Base-by-base conservation (phyloP, 768 basidiomycete species). In the Boletus sp. region DNA sequence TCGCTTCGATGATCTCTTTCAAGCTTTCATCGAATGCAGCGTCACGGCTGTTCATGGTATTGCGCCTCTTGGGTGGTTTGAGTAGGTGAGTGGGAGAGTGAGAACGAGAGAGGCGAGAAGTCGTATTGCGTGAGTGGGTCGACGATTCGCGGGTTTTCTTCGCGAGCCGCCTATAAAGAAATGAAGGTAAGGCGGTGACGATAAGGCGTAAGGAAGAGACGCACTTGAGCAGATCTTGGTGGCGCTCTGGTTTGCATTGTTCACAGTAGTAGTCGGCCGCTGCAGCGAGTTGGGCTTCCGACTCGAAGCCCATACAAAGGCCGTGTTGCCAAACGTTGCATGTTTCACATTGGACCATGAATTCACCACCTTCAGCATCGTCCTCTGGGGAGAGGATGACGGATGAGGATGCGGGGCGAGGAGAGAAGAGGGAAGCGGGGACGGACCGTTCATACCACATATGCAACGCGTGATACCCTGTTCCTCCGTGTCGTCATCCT, bases 251-350 rank as follows among this genome's bases (percentile, higher is more conserved):
- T 63, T 84, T 83, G 74, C 97, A 99, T 61, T 83, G 76, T 74
- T 99, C 97, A 75, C 97, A 99, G 65, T 87, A 94, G 73, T 98
- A 98, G 72, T 93, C 88, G 61, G 83, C 83, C 67, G 83, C 85
- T n/a, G 82, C 83, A 64, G 84, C 85, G 36, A 89, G 80, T 64
- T 84, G 80, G 65, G 85, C 85, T 67, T 89, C 86, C 35, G 83
- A 83, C 62, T 90, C 86, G 71, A 90, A 91, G 41, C 94, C 96
- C 85, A 99, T 93, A 76, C 97, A 99, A 10, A 87, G 80, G 4
- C 94, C 94, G 71, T 99, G 96, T 75, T 99, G 96, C 96, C 96
- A 99, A 54, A 92, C 92, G 67, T 94, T 91, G 78, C 96, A 99
- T 44, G 80, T 87, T 75, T 98, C 96, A 75, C 96, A 99, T 72